Conservation (phyloP, 345 rosid genomes). For the Salix koriyanagi region DNA sequence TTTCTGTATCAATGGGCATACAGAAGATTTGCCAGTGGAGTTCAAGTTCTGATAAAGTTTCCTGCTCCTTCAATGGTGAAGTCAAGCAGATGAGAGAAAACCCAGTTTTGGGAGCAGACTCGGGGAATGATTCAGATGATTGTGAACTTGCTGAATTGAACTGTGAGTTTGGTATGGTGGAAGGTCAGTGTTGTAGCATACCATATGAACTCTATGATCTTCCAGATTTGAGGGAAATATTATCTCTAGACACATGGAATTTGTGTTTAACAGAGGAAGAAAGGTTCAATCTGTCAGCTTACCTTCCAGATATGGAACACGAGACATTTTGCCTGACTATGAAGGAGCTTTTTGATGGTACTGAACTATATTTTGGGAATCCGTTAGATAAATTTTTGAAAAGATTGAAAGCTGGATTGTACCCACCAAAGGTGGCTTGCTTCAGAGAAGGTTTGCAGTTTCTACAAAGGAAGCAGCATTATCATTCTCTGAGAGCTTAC, state of each 20-base stretch:
- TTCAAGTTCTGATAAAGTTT: constrained; percentile 16
- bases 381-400: constrained; percentile 51
- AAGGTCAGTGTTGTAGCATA: constrained; percentile 50
- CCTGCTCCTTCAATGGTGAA: constrained; percentile 11
- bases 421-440: constrained; percentile 46
- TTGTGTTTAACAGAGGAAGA: constrained; percentile 59
- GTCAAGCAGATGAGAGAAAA: constrained; percentile 30
- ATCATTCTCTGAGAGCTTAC: constrained; percentile 47
- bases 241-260: constrained; percentile 63
- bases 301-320: constrained; percentile 69
- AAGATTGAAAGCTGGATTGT: constrained; percentile 56
- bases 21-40: constrained; percentile 29
- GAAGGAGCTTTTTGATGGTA: constrained; percentile 57
- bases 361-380: constrained; percentile 51
- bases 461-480: constrained; percentile 40
- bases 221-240: constrained; percentile 49
- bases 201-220: constrained; percentile 66
- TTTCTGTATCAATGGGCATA: constrained; percentile 34
- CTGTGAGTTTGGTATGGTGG: constrained; percentile 52
- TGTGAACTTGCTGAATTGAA: constrained; percentile 28
- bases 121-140: constrained; percentile 43
- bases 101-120: constrained; percentile 25
- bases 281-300: constrained; percentile 46
- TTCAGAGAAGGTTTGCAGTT: constrained; percentile 39
- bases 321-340: constrained; percentile 45